Evolutionary conservation across 805 yeast genomes (phyloP), one percentile per base, ranked within the genome.

Genomic region (Yamadazyma insecticola): DNA sequence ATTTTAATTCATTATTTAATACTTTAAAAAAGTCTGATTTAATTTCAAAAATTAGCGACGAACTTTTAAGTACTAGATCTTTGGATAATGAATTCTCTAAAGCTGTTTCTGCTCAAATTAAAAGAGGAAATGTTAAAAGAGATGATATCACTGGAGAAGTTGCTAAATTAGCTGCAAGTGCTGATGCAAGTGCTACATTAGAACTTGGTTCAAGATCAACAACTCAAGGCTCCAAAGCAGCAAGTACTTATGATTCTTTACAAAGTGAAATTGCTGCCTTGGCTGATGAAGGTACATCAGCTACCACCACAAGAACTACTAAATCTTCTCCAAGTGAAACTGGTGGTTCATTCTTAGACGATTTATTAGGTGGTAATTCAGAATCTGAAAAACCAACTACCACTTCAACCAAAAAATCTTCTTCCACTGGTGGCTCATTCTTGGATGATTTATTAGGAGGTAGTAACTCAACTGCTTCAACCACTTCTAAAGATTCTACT

Each of bases 11-110:
- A 5, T 28, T 57, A 25, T 53, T 43, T 37, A 37, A 36, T 13
- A 37, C 49, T 11, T 42, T 57, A 27, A 55, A 53, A 34, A 45
- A 45, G 26, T 53, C 60, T 21, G 60, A 55, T 14, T 30, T 50
- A 25, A 34, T 39, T 30, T 20, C 36, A 4, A 30, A 33, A 22
- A 33, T 41, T 22, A 30, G 36, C 13, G 17, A 32, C 12, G 18
- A 28, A 9, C 35, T 41, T 11, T 35, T 41, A 28, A 34, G 21
- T 20, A 26, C 40, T 4, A 37, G 40, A 37, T 38, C 29, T 15
- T 44, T 48, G 13, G 26, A 39, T 16, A 30, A 29, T 5, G 44
- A 41, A 24, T 44, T 45, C 24, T 14, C 43, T 16, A 28, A 36
- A 15, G 47, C 36, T 13, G 32, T 39, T 13, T 36, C 33, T 14